A percentile compares a stretch with the other conserved stretches of the same genome.
phyloP scores from a whole-genome alignment of 78 protist genomes.

The Dictyostelium firmibasis region DNA sequence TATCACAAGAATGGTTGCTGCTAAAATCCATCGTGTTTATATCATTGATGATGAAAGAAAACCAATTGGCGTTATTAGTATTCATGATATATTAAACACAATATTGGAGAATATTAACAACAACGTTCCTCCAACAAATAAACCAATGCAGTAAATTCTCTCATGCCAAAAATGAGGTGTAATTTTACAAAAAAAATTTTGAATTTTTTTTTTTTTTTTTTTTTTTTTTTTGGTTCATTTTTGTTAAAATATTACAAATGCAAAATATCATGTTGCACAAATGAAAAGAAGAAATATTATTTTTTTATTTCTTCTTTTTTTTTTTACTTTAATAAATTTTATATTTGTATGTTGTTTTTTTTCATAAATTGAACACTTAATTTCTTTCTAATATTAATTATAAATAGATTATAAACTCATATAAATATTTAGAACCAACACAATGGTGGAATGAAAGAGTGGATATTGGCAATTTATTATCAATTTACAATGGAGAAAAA shows the following conservation, averaged over 20 bases:
- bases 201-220: too few species aligned
- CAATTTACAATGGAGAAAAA: neutral
- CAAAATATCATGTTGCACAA: too few species aligned
- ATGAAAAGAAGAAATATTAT: too few species aligned
- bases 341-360: too few species aligned
- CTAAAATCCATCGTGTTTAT: conserved; percentile 61
- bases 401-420: neutral
- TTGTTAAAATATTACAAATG: too few species aligned
- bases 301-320: too few species aligned
- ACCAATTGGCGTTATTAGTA: conserved; percentile 55
- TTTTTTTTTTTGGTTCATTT: too few species aligned
- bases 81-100: conserved; percentile 62
- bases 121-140: neutral
- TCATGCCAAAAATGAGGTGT: too few species aligned
- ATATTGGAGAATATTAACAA: conserved; percentile 36
- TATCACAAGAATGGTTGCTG: conserved; percentile 70
- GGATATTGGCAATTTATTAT: neutral
- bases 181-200: too few species aligned
- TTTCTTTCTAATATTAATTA: too few species aligned
- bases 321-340: too few species aligned
- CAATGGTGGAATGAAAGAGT: conserved; percentile 64
- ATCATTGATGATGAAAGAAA: conserved; percentile 46
- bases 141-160: conserved; percentile 7
- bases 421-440: conserved; percentile 6
- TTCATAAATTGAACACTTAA: too few species aligned